These are phyloP conservation scores for Cyclostephanos tholiformis DNA, from an alignment of 108 stramenopile genomes.

Conservation along the genomic window DNA sequence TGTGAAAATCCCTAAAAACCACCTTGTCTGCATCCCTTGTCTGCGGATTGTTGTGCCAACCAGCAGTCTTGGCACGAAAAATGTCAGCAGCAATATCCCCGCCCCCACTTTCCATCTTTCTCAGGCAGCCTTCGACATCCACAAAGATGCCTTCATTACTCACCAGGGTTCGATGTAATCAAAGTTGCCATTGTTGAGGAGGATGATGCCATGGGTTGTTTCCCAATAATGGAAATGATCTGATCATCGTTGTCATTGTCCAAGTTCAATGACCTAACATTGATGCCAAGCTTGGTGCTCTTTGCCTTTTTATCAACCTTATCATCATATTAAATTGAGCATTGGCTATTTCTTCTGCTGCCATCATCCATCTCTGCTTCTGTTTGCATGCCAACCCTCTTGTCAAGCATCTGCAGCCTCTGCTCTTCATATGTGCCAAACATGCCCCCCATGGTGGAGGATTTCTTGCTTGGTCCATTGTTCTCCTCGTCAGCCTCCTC, in stretches of 20 bases:
- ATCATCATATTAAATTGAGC: slow-evolving; percentile 22
- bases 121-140: slow-evolving; percentile 35
- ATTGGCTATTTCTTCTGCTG: slow-evolving; percentile 29
- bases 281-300: slow-evolving; percentile 30
- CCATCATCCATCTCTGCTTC: slow-evolving; percentile 63
- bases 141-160: slow-evolving; percentile 32
- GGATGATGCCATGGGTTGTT: slow-evolving; percentile 16
- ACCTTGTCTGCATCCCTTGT: slow-evolving; percentile 56
- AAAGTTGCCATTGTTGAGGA: background rate
- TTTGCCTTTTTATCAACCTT: slow-evolving; percentile 9
- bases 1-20: slow-evolving; percentile 55
- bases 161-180: background rate
- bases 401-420: slow-evolving; percentile 55
- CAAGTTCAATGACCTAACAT: slow-evolving; percentile 25
- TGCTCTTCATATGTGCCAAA: slow-evolving; percentile 79
- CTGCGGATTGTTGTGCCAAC: slow-evolving; percentile 50
- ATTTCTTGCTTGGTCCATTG: background rate
- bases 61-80: slow-evolving; percentile 63
- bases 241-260: slow-evolving; percentile 29
- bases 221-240: slow-evolving; percentile 32
- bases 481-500: slow-evolving; percentile 2
- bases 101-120: slow-evolving; percentile 23
- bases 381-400: slow-evolving; percentile 56
- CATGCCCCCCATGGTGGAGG: slow-evolving; percentile 30
- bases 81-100: slow-evolving; percentile 53